A percentile compares a stretch with the other conserved stretches of the same genome.
Evolutionary conservation across 2,329 filamentous ascomycete species (phyloP).

Genomic region (Venturia aucupariae): DNA sequence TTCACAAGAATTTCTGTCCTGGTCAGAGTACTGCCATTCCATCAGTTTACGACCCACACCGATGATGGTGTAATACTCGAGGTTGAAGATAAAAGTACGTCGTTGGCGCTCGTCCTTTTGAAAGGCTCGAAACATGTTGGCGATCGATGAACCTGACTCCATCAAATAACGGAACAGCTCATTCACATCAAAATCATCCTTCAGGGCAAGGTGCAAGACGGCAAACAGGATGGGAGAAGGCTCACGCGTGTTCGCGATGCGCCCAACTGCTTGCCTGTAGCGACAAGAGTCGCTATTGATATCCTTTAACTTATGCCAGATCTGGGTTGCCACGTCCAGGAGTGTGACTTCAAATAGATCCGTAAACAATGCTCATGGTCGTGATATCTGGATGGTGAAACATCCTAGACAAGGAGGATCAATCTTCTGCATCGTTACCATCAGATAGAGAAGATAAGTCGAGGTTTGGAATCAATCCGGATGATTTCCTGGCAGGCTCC

Average conservation of each 20-base stretch:
- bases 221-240: slow-evolving; percentile 52
- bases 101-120: slow-evolving; percentile 38
- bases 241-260: slow-evolving; percentile 53
- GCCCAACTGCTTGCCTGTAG: slow-evolving; percentile 37
- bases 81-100: slow-evolving; percentile 52
- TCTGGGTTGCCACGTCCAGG: slow-evolving; percentile 22
- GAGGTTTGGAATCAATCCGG: not conserved
- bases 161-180: slow-evolving; percentile 49
- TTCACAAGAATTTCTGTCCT: slow-evolving; percentile 29
- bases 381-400: slow-evolving; percentile 31
- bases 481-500: not conserved
- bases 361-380: slow-evolving; percentile 37
- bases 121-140: slow-evolving; percentile 45
- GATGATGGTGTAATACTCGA: slow-evolving; percentile 57
- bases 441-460: slow-evolving; percentile 25
- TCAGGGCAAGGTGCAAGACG: slow-evolving; percentile 50
- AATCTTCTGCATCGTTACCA: slow-evolving; percentile 28
- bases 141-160: slow-evolving; percentile 33
- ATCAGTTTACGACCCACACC: slow-evolving; percentile 47
- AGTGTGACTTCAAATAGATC: slow-evolving; percentile 35
- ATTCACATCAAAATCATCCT: slow-evolving; percentile 52
- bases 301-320: slow-evolving; percentile 33
- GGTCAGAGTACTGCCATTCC: slow-evolving; percentile 51
- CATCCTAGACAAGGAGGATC: slow-evolving; percentile 29
- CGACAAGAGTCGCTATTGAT: slow-evolving; percentile 15